Evolutionary conservation across 306 rosid species (phyloP).

Genomic region (Hippophae tibetana): DNA sequence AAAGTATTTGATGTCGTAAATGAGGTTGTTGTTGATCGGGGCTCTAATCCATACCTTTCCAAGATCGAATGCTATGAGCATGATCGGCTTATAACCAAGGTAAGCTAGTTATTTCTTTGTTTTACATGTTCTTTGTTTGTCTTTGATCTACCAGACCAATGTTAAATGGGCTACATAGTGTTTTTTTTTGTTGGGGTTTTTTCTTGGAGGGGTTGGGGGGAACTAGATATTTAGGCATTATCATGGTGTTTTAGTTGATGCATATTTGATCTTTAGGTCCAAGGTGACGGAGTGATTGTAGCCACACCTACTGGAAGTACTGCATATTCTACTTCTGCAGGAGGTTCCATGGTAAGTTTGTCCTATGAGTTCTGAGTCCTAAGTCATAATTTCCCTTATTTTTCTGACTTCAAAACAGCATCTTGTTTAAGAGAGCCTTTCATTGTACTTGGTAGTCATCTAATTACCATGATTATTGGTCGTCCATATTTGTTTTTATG

Average conservation of each 20-base stretch:
- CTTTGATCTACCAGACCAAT: neutral
- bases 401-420: no score
- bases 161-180: no score
- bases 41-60: conserved; percentile 97
- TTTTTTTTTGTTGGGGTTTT: no score
- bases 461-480: no score
- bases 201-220: no score
- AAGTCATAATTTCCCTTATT: neutral
- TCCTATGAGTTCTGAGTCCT: conserved; percentile 1
- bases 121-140: neutral
- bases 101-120: conserved; percentile 21
- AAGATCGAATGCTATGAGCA: conserved; percentile 92
- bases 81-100: conserved; percentile 94
- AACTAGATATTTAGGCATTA: conserved; percentile 3
- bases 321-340: conserved; percentile 98
- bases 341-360: conserved; percentile 87
- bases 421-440: no score
- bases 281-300: conserved; percentile 95
- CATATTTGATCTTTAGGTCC: conserved; percentile 51
- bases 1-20: conserved; percentile 86
- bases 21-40: conserved; percentile 91
- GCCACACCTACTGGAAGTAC: conserved; percentile 99
- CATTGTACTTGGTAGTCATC: no score
- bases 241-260: conserved; percentile 6
- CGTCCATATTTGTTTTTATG: no score